Evolutionary conservation across 768 basidiomycete genomes (phyloP).

Genomic region (Lactarius deliciosus): DNA sequence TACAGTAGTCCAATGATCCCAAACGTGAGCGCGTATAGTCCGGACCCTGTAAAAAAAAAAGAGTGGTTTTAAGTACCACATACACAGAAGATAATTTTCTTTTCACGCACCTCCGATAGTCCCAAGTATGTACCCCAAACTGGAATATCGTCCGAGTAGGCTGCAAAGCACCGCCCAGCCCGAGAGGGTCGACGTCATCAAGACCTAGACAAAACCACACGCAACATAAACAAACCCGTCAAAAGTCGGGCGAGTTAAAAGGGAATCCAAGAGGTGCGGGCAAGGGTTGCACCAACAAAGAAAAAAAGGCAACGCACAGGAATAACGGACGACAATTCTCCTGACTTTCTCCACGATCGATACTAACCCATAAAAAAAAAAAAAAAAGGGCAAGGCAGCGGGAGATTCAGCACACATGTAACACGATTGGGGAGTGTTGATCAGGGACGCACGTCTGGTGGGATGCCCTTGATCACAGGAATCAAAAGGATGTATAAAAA

Average conservation of each 20-base stretch:
- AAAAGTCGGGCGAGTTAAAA: not conserved
- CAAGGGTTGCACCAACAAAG: not conserved
- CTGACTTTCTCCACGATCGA: conserved; percentile 70
- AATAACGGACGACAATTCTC: conserved; percentile 64
- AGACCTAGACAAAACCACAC: conserved; percentile 34
- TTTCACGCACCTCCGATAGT: conserved; percentile 44
- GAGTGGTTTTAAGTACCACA: conserved; percentile 31
- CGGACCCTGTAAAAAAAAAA: conserved; percentile 49
- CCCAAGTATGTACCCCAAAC: conserved; percentile 62
- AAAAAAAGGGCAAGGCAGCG: not conserved
- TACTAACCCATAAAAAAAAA: conserved; percentile 47
- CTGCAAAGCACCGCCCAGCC: conserved; percentile 66
- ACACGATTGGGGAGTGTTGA: not conserved
- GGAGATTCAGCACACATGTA: conserved; percentile 32
- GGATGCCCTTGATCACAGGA: conserved; percentile 64
- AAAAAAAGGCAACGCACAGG: conserved; percentile 41
- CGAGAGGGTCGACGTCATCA: conserved; percentile 66
- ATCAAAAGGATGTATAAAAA: conserved; percentile 71
- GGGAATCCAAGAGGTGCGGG: not conserved
- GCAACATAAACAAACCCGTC: not conserved
- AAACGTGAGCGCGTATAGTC: conserved; percentile 66
- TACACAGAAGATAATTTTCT: conserved; percentile 34
- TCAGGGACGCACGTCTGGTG: conserved; percentile 59
- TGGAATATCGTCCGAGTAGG: conserved; percentile 67
- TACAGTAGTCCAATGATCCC: conserved; percentile 76